These are phyloP conservation scores for Rhododendron griersonianum DNA, from an alignment of 148 eudicot species.

Conservation along the genomic window DNA sequence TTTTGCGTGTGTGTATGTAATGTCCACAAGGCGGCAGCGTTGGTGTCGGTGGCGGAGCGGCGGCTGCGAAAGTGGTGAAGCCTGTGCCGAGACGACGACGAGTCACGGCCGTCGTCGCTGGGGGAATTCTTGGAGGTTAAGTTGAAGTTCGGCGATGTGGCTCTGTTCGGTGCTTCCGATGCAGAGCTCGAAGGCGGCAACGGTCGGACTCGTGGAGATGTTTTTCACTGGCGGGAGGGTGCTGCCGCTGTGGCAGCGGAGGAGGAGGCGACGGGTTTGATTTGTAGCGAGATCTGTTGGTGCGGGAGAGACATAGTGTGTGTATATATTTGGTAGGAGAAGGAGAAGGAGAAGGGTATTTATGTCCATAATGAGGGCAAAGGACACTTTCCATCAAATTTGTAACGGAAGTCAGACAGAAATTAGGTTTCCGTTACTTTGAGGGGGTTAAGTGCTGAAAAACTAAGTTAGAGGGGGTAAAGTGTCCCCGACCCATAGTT, in stretches of 20 bases:
- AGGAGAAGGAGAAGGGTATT: no score
- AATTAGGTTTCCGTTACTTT: no score
- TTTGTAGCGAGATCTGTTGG: no score
- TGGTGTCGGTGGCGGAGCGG: constrained; percentile 15
- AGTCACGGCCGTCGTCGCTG: constrained; percentile 25
- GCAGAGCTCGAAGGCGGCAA: constrained; percentile 12
- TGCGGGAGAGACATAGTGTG: no score
- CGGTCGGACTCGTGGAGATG: constrained; percentile 8
- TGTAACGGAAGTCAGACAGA: no score
- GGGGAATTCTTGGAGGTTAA: constrained; percentile 49
- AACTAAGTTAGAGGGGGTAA: no score
- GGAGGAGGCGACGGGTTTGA: constrained; percentile 9
- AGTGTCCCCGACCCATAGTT: no score
- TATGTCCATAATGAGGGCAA: no score
- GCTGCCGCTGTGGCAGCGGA: constrained; percentile 26
- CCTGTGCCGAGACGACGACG: constrained; percentile 36
- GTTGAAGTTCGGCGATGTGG: constrained; percentile 38
- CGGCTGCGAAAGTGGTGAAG: constrained; percentile 35
- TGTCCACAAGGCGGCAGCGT: background rate
- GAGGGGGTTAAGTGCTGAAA: no score
- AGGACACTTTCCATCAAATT: no score
- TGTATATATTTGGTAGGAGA: no score
- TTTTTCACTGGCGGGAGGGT: constrained; percentile 52
- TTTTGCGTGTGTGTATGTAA: no score
- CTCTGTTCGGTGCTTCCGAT: constrained; percentile 12